Percentiles rank a stretch among this genome's conserved stretches.
phyloP scores from a whole-genome alignment of 179 eudicot species.

The Amaranthus tricolor region DNA sequence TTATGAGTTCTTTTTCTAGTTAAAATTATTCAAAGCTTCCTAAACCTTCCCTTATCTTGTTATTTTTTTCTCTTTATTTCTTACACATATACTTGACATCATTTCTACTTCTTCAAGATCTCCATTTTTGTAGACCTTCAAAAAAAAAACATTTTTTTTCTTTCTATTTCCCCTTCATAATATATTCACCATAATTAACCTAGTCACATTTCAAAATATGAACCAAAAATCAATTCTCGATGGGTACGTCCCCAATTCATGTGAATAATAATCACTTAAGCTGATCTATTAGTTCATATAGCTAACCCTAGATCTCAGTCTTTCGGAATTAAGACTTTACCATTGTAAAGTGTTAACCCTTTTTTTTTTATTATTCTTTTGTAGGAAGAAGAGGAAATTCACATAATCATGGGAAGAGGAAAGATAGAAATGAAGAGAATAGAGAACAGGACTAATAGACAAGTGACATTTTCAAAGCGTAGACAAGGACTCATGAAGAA shows the following conservation, averaged over 20 bases:
- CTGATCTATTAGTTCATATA: too few relatives aligned
- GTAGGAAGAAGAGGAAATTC: neutral
- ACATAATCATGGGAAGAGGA: constrained; percentile 36
- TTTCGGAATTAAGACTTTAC: too few relatives aligned
- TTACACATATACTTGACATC: neutral
- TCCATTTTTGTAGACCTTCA: neutral
- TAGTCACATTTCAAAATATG: too few relatives aligned
- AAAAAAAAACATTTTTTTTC: neutral
- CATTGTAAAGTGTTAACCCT: too few relatives aligned
- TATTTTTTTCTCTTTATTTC: neutral
- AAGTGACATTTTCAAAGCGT: constrained; percentile 43
- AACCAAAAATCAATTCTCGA: too few relatives aligned
- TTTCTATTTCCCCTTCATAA: too few relatives aligned
- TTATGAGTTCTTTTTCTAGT: constrained; percentile 22
- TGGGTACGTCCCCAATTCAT: too few relatives aligned
- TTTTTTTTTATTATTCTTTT: neutral
- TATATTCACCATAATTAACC: too few relatives aligned
- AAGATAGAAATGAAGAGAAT: constrained; percentile 39
- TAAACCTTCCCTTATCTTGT: neutral
- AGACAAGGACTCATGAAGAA: constrained; percentile 38
- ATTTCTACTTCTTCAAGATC: constrained; percentile 1
- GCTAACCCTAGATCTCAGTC: too few relatives aligned
- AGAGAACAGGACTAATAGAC: constrained; percentile 38
- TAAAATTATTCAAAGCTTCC: constrained; percentile 5
- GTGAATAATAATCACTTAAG: too few relatives aligned